Evolutionary conservation across 768 basidiomycete genomes (phyloP), one percentile per base, ranked within the genome.

Genomic region (Austroboletus festivus): DNA sequence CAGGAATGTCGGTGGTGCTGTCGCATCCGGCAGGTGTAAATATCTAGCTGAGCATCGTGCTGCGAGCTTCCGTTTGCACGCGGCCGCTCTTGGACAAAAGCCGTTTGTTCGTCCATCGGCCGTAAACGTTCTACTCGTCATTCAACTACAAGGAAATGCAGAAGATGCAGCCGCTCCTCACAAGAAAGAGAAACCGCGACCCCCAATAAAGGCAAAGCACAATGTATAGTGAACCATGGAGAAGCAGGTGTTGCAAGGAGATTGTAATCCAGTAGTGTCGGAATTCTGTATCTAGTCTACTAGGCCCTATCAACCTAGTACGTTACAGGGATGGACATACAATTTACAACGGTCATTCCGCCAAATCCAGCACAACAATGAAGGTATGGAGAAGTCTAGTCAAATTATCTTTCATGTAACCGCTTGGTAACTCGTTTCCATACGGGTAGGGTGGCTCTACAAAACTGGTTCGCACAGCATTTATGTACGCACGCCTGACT

Each of bases 11-110:
- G 71, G 72, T 20, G 93, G 89, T 11, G 89, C 86, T 39, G 73
- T 95, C 35, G 85, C 95, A 50, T 88, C 85, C 38, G 90, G 90
- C 10, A 80, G 90, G 15, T 90, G 87, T 68, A 79, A 93, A 59
- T 93, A 97, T 68, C 64, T 93, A 12, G 74, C 76, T 5, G 93
- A 95, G 67, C 88, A 89, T 57, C 78, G 82, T 34, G 70, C 70
- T 5, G 71, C 82, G 9, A 69, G 68, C 4, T 92, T 95, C 59
- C 86, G 24, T 96, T 86, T 63, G 84, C 90, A 8, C 76, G 87
- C 28, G 83, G 83, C 0, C 83, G 83, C 52, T 92, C 90, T 28
- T 11, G 93, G 93, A 18, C 90, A 92, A 68, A 80, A 81, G 7
- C 81, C 89, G 7, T 93, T 89, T 64, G 87, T 89, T 1, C 81